These are phyloP conservation scores for Prunus mume DNA, from an alignment of 306 rosid species.

Conservation along the genomic window DNA sequence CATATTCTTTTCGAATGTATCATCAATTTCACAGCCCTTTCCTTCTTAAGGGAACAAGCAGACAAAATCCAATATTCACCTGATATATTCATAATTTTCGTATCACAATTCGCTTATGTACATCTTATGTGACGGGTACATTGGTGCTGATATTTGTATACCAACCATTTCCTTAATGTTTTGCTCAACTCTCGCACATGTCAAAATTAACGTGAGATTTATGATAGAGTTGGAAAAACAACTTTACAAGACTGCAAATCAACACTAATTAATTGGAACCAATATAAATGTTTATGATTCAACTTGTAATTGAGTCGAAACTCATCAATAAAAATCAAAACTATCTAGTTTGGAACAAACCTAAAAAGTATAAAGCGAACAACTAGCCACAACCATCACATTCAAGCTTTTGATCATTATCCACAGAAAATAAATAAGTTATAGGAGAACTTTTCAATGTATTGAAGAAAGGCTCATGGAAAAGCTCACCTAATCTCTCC, in stretches of 20 bases:
- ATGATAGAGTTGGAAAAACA: neutral
- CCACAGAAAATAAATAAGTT: neutral
- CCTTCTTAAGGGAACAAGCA: neutral
- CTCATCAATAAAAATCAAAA: neutral
- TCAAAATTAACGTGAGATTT: too few relatives aligned
- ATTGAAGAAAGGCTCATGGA: conserved; percentile 3
- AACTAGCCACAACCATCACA: neutral
- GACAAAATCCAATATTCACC: neutral
- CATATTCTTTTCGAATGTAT: too few relatives aligned
- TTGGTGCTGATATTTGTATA: too few relatives aligned
- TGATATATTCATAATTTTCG: too few relatives aligned
- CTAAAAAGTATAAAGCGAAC: neutral
- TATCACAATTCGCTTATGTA: too few relatives aligned
- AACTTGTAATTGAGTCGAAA: neutral
- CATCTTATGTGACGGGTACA: too few relatives aligned
- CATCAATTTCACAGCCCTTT: neutral
- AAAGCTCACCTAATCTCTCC: neutral
- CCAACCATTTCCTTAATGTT: too few relatives aligned
- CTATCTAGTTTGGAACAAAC: conserved; percentile 10
- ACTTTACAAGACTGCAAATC: neutral
- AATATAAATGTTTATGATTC: neutral
- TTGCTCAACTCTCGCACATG: too few relatives aligned
- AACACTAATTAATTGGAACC: neutral
- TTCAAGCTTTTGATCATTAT: conserved; percentile 8
- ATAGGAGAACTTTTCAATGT: neutral